Base-by-base conservation (phyloP, 768 basidiomycete species). In the Ephemerocybe angulata region DNA sequence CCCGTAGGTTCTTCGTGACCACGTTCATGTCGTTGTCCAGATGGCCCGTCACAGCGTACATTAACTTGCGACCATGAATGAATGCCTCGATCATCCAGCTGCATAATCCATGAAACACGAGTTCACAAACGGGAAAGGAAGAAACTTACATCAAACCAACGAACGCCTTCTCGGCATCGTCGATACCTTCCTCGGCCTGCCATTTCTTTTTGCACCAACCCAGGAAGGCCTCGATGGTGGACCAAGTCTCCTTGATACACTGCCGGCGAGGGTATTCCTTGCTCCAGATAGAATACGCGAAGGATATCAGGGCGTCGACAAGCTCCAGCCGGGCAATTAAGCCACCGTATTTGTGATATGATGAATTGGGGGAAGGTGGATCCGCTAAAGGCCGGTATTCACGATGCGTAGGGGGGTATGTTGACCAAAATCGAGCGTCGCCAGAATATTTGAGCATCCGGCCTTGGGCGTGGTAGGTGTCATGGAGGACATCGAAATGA, bases 371-470 rank as follows among this genome's bases (percentile, higher is more conserved):
- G 4, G 79, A 75, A 5, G 88, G 87, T 2, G 90, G 87, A 59
- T 81, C 75, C 4, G 74, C 67, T 12, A 90, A 72, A 6, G 87
- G 80, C 17, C 79, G 76, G 67, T 83, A 87, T 61, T 86, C 83
- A 63, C 79, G 80, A 69, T 85, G 81, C 2, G 78, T 76, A 4
- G 83, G 75, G 25, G 84, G 79, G 63, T 82, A 88, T 33, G 86
- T 84, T 17, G 88, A 87, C 81, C 82, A 84, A 62, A 88, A 84
- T 33, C 90, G 85, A 42, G 84, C 81, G 64, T 90, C 87, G 24
- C 90, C 89, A 1, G 90, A 90, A 65, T 88, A 90, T 70, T 93
- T 92, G 66, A 93, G 86, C 60, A 78, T 72, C 54, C 89, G 84
- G 21, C 87, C 91, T 19, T 80, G 78, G 3, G 69, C 70, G 60